Base-by-base conservation (phyloP, 2,329 filamentous ascomycete species). In the Acrodontium crateriforme region DNA sequence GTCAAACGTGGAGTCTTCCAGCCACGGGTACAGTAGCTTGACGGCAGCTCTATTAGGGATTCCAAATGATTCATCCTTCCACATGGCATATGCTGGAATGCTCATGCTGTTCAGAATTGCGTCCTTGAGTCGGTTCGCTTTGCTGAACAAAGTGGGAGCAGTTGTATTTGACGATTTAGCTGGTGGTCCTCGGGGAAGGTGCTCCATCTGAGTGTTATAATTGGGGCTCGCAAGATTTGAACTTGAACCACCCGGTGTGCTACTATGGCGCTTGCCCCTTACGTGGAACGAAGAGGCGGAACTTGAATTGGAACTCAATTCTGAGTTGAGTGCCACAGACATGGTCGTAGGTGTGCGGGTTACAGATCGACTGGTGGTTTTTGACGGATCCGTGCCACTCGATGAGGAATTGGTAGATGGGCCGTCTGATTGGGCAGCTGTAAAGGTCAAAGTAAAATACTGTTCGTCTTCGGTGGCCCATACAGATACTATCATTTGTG, bases 371-470 rank as follows among this genome's bases (percentile, higher is more conserved):
- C 44, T 49, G 5, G 45, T 60, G 9, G 46, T 43, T 27, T 47
- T 48, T 6, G 38, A 29, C 6, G 25, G 24, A 17, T 40, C 36
- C 4, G 41, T 30, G 2, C 28, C 16, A 13, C 21, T 13, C 13
- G 29, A 25, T 5, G 51, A 48, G 29, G 43, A 16, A n/a, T n/a
- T 19, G 40, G 14, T 27, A 29, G 34, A 14, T 30, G 38, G 13
- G 39, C 25, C 13, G 20, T 31, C 29, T 4, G 29, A 25, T 16
- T 29, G 22, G 10, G 69, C 65, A 35, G 65, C 73, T 8, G 78
- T 84, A 35, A 85, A 84, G 0, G 77, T 81, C 32, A 84, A 56
- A 2, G 76, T 83, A 46, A 74, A 84, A 51, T 76, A 83, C 7
- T 65, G 70, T 39, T 74, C 67, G 12, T 66, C 63, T 22, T 78